phyloP scores from a whole-genome alignment of 768 basidiomycete genomes.

The Lactarius hengduanensis region DNA sequence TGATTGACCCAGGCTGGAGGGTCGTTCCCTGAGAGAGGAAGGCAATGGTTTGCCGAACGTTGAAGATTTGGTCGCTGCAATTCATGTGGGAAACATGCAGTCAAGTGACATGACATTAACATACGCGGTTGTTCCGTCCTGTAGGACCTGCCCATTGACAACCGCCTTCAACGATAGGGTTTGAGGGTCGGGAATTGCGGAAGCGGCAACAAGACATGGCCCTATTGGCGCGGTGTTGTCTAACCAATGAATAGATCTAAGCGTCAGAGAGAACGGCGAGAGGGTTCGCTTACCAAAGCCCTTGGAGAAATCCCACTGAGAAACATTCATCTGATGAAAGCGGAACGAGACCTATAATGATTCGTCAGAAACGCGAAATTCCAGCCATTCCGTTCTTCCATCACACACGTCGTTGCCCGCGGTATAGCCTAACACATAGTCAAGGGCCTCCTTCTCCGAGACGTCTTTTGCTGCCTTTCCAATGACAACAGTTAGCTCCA shows the following conservation, averaged over 20 bases:
- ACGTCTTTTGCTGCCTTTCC: constrained; percentile 81
- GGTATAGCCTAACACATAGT: constrained; percentile 84
- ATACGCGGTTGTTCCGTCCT: constrained; percentile 78
- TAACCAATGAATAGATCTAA: constrained; percentile 30
- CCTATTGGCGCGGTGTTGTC: constrained; percentile 76
- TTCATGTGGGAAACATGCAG: neutral
- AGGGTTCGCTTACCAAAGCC: constrained; percentile 59
- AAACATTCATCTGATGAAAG: constrained; percentile 73
- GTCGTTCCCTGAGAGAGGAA: constrained; percentile 86
- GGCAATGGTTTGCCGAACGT: constrained; percentile 69
- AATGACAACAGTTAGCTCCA: constrained; percentile 78
- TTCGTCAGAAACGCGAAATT: neutral
- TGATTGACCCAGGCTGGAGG: constrained; percentile 75
- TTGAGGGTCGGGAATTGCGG: constrained; percentile 64
- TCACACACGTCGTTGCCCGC: constrained; percentile 67
- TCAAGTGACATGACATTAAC: constrained; percentile 32
- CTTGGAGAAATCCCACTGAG: constrained; percentile 89
- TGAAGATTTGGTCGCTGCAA: constrained; percentile 79
- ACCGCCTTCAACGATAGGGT: constrained; percentile 57
- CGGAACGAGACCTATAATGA: constrained; percentile 69
- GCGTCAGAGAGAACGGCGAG: neutral
- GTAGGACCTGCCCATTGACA: constrained; percentile 65
- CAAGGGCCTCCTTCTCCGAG: constrained; percentile 72
- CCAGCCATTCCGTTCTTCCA: constrained; percentile 17
- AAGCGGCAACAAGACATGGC: constrained; percentile 72